phyloP scores from a whole-genome alignment of 139 green algal genomes.

The Zygnema circumcarinatum region DNA sequence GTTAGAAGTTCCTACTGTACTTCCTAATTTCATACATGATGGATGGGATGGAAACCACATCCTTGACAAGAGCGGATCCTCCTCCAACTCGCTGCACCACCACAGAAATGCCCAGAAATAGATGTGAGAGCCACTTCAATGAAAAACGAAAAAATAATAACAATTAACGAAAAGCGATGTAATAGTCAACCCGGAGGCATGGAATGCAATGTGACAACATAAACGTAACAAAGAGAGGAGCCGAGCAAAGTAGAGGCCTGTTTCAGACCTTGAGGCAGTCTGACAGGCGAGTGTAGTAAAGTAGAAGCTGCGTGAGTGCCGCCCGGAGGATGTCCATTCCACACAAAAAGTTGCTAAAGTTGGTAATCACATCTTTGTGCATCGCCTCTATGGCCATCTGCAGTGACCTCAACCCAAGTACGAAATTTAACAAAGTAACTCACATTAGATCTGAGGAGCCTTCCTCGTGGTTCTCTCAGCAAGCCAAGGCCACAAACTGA shows the following conservation, averaged over 20 bases:
- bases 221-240: no score
- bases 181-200: no score
- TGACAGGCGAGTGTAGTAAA: constrained; percentile 94
- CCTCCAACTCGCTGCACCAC: constrained; percentile 46
- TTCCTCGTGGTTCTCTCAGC: no score
- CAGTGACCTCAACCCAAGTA: no score
- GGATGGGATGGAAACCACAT: constrained; percentile 88
- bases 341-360: constrained; percentile 72
- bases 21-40: constrained; percentile 94
- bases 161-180: no score
- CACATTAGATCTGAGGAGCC: no score
- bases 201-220: no score
- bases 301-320: constrained; percentile 90
- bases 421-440: no score
- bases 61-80: constrained; percentile 72
- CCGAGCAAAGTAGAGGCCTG: no score
- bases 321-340: constrained; percentile 83
- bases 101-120: constrained; percentile 17
- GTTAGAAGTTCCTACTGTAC: constrained; percentile 64
- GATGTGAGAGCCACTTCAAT: not conserved
- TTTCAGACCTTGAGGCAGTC: constrained; percentile 70
- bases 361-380: constrained; percentile 75
- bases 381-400: constrained; percentile 77
- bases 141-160: no score
- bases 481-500: no score